Evolutionary conservation across 2,329 filamentous ascomycete species (phyloP), one percentile per base, ranked within the genome.

Genomic region (Elsinoe batatas): DNA sequence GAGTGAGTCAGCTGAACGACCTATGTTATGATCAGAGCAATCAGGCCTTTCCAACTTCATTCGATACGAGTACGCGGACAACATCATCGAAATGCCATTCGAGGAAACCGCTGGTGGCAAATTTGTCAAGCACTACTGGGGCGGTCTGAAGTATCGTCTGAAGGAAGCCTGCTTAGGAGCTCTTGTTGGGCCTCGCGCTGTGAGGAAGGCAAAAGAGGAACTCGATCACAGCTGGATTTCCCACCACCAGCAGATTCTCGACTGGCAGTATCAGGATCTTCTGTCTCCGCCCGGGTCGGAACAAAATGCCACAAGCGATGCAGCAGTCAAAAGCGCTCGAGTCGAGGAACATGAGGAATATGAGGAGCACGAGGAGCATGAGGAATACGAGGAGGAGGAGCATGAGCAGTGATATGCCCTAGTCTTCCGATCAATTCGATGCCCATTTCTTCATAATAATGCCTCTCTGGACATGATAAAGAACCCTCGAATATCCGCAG

Each of bases 1-100:
- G 26, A 30, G 26, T 30, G 26, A 30, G 26, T 30, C 26, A 30
- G 26, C 26, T 30, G 26, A 30, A 30, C 7, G 26, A 30, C 7
- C 7, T 8, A 30, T 30, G 7, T 5, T 7, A 30, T 30, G 26
- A 30, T 30, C 26, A 30, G 26, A 30, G 46, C 67, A 69, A 51
- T 60, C 65, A 18, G 67, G 66, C 0, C 68, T 69, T 47, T 61
- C 59, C 5, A 67, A 69, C 53, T 66, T 64, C 56, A 62, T 69
- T 13, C 60, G 67, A 2, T 68, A 68, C 56, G 65, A 67, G 35
- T 68, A 64, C 57, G 40, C 15, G n/a, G 40, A 44, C 40, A 18
- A 15, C 12, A 22, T 44, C 40, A 6, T 15, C 15, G 40, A 44
- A 44, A 44, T 44, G 40, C 3, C n/a, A 13, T 15, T 22, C n/a